These are phyloP conservation scores for Purshia tridentata DNA, from an alignment of 306 rosid species.

Conservation along the genomic window DNA sequence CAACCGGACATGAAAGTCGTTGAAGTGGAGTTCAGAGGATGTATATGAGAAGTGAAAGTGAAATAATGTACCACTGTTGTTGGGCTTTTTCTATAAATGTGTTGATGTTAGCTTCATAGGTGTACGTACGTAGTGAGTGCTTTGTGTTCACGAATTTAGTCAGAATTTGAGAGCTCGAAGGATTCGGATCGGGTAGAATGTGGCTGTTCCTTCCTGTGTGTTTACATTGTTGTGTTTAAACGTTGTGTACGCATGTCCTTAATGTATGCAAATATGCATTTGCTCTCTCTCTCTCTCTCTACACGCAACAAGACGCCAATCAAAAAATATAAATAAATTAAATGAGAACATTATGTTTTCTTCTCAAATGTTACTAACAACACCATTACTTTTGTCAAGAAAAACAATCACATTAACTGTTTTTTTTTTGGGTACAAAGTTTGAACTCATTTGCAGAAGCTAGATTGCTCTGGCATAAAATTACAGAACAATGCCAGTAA, in stretches of 20 bases:
- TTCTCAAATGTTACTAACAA: no score
- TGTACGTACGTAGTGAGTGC: not conserved
- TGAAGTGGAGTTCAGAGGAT: not conserved
- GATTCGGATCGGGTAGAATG: slow-evolving; percentile 9
- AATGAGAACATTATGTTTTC: no score
- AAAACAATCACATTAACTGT: no score
- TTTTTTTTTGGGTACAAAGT: not conserved
- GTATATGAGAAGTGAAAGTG: not conserved
- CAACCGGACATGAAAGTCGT: slow-evolving; percentile 22
- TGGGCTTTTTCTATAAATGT: not conserved
- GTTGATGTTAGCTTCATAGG: not conserved
- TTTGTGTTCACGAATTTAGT: slow-evolving; percentile 2
- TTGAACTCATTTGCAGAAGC: not conserved
- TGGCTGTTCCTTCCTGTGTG: slow-evolving; percentile 5
- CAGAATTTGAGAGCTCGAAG: slow-evolving; percentile 3
- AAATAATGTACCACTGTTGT: slow-evolving; percentile 6
- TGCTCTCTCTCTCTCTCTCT: not conserved
- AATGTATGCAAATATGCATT: not conserved
- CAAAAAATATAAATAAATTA: no score
- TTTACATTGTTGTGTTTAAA: not conserved
- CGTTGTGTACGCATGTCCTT: not conserved
- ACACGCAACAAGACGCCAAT: no score
- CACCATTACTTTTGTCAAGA: no score
- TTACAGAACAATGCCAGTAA: not conserved
- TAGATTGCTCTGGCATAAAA: not conserved